Evolutionary conservation across 345 rosid genomes (phyloP), one percentile per base, ranked within the genome.

Genomic region (Mallotus nudiflorus): DNA sequence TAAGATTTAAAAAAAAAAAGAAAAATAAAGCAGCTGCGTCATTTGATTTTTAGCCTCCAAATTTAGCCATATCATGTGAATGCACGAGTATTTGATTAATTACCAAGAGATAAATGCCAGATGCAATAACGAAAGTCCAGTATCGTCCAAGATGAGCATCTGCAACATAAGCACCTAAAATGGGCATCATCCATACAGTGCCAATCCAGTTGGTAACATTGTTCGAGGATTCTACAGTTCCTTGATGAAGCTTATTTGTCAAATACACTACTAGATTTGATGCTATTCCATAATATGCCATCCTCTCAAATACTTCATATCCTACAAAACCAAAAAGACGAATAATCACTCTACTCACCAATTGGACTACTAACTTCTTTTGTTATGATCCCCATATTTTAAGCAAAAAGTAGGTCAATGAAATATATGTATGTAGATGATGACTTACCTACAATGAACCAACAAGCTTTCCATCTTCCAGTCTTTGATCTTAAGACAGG

Each of bases 131-230:
- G 50, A 86, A 86, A 44, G 93, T 88, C 88, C 88, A 62, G 81
- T 66, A 88, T 4, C 91, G 82, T 5, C 92, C 92, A 0, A 87
- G 82, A 75, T 70, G 69, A 56, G 92, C 86, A 52, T 90, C 96
- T 0, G 92, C 91, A 12, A 86, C 45, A 44, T 85, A 87, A 63
- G 92, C 88, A 13, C 92, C 85, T 0, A 88, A n/a, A 13, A 86
- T 62, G 1, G 96, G 91, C 1, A 84, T 66, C 85, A 90, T 77
- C 89, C 88, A 87, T 0, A 80, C 83, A 0, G 91, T 83, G 0
- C 96, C 96, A 45, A 33, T 68, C 88, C 87, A 90, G 77, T 83
- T 83, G 68, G 85, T 90, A 66, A 86, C 96, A 48, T 80, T 86
- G 72, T 86, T 90, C 6, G 91, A 35, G 6, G 92, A 78, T 46